Percentiles rank a stretch among this genome's conserved stretches.
These are phyloP conservation scores for Fusarium hainanense DNA, from an alignment of 2,329 filamentous ascomycete genomes.

Conservation along the genomic window DNA sequence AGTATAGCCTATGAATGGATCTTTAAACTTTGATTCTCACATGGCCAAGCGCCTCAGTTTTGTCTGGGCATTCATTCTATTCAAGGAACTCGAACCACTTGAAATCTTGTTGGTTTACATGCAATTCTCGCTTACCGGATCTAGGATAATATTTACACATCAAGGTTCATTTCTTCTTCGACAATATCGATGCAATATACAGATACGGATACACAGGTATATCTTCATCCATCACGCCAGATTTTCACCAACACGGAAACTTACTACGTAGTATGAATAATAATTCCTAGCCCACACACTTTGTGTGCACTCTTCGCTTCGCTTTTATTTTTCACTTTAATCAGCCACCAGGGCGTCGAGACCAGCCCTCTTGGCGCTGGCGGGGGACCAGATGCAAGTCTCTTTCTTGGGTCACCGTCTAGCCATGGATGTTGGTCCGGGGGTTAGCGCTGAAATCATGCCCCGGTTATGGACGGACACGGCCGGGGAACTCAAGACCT, in stretches of 20 bases:
- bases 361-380: conserved; percentile 24
- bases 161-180: background rate
- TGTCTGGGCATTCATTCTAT: conserved; percentile 2
- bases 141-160: background rate
- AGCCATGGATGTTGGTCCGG: conserved; percentile 22
- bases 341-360: conserved; percentile 30
- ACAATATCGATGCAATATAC: background rate
- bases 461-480: conserved; percentile 21
- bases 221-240: background rate
- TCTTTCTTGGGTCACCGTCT: conserved; percentile 22
- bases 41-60: conserved; percentile 1
- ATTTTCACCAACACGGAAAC: background rate
- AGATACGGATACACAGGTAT: background rate
- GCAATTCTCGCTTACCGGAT: background rate
- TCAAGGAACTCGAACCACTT: conserved; percentile 8
- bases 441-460: conserved; percentile 34
- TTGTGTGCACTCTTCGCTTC: background rate
- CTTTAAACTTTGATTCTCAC: background rate
- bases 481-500: conserved; percentile 22
- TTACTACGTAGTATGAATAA: conserved; percentile 6
- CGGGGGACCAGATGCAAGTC: conserved; percentile 35
- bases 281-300: conserved; percentile 1
- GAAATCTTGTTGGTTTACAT: background rate
- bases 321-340: conserved; percentile 12
- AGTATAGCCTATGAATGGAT: background rate